These are phyloP conservation scores for Cyberlindnera petersonii DNA, from an alignment of 805 yeast species.

Conservation along the genomic window DNA sequence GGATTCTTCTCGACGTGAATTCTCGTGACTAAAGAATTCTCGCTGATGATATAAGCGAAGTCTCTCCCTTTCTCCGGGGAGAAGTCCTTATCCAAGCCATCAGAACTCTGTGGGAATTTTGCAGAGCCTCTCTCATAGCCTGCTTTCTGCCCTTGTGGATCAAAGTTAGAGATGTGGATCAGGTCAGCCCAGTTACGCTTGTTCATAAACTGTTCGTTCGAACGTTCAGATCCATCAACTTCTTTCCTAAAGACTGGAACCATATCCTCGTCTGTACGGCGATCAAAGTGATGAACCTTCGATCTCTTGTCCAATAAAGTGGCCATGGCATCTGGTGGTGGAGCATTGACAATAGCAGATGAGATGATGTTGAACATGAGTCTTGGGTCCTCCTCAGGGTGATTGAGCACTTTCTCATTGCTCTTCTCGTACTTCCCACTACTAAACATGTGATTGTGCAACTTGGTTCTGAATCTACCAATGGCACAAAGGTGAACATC, in stretches of 20 bases:
- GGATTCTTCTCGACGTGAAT: conserved; percentile 70
- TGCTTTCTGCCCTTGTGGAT: conserved; percentile 12
- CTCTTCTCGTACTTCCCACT: conserved; percentile 33
- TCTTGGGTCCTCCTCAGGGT: conserved; percentile 69
- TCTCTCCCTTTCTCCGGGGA: conserved; percentile 30
- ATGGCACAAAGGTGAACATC: conserved; percentile 90
- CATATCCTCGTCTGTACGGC: conserved; percentile 70
- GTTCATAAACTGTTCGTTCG: conserved; percentile 54
- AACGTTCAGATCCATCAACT: conserved; percentile 47
- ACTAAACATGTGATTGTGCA: conserved; percentile 40
- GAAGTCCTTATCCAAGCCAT: conserved; percentile 11
- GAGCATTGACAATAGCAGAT: conserved; percentile 87
- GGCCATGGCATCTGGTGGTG: conserved; percentile 90
- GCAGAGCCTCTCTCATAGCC: conserved; percentile 29
- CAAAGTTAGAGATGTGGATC: conserved; percentile 44
- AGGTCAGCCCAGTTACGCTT: conserved; percentile 72
- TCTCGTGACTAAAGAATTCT: conserved; percentile 59
- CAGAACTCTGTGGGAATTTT: conserved; percentile 42
- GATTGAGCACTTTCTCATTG: conserved; percentile 37
- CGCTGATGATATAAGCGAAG: conserved; percentile 51
- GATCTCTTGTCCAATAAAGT: conserved; percentile 63
- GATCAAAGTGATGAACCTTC: conserved; percentile 59
- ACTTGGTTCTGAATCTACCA: conserved; percentile 66
- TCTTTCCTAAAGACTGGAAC: conserved; percentile 66
- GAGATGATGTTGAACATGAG: conserved; percentile 79